Conservation (phyloP, 73 alveolate species). For the Tetrahymena thermophila region DNA sequence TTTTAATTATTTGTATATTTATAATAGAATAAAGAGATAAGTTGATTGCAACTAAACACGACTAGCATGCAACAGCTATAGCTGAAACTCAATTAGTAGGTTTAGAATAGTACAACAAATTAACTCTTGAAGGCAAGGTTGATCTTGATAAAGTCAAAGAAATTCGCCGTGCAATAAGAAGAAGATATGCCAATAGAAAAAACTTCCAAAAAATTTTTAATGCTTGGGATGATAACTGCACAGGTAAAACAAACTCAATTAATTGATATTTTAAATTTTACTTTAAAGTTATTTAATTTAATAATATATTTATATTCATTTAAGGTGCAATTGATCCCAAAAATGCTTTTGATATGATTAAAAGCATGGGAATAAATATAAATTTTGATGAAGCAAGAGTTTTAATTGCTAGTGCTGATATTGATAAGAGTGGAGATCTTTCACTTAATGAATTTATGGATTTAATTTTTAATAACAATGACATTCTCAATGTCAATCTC, state of each 20-base stretch:
- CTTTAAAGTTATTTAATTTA: not conserved
- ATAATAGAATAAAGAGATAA: not conserved
- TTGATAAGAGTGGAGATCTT: constrained; percentile 67
- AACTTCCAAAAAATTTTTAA: constrained; percentile 77
- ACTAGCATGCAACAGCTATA: constrained; percentile 63
- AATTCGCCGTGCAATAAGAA: constrained; percentile 83
- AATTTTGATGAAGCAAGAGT: constrained; percentile 86
- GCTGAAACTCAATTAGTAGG: constrained; percentile 78
- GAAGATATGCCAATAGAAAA: constrained; percentile 85
- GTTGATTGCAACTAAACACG: constrained; percentile 16
- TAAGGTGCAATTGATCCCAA: constrained; percentile 53
- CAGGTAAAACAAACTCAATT: constrained; percentile 9
- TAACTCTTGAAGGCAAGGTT: constrained; percentile 86
- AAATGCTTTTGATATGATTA: constrained; percentile 80
- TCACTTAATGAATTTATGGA: constrained; percentile 86
- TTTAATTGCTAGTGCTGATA: constrained; percentile 83
- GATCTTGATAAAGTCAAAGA: constrained; percentile 81
- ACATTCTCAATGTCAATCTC: constrained; percentile 54
- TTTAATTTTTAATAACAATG: constrained; percentile 72
- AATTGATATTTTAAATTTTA: not conserved
- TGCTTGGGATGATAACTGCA: constrained; percentile 81
- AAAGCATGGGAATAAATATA: constrained; percentile 86
- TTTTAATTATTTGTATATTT: not conserved
- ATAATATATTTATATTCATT: not conserved
- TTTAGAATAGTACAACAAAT: constrained; percentile 56